Percentiles rank a stretch among this genome's conserved stretches.
Conservation (phyloP, 1,284 basidiomycete species). For the Rhodotorula sp. region DNA sequence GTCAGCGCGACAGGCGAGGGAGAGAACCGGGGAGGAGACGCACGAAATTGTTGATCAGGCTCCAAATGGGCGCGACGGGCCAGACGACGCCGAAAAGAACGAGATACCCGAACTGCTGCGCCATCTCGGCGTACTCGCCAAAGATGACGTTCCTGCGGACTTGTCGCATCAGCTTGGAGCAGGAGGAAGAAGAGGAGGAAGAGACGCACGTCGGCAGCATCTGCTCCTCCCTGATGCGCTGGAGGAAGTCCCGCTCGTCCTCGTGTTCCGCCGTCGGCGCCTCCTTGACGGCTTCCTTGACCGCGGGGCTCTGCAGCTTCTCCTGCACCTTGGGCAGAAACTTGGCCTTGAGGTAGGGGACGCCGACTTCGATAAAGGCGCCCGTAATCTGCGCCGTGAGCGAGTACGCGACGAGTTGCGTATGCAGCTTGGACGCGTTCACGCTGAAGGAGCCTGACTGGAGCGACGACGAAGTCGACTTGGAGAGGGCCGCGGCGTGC, state of each 20-base stretch:
- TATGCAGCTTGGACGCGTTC: conserved; percentile 69
- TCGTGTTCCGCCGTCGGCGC: conserved; percentile 60
- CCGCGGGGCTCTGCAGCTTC: conserved; percentile 1
- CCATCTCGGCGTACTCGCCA: conserved; percentile 48
- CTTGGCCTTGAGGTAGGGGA: conserved; percentile 64
- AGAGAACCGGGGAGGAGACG: neutral
- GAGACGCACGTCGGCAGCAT: conserved; percentile 70
- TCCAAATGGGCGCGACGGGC: conserved; percentile 80
- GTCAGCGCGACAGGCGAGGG: neutral
- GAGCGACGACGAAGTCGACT: conserved; percentile 13
- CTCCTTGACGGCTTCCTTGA: conserved; percentile 7
- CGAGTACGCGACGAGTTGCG: conserved; percentile 91
- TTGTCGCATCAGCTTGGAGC: conserved; percentile 1
- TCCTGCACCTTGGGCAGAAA: conserved; percentile 38
- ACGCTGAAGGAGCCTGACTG: conserved; percentile 48
- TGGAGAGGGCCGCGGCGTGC: conserved; percentile 37
- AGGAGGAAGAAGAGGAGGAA: neutral
- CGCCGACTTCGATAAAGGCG: conserved; percentile 76
- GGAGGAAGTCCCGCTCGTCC: conserved; percentile 72
- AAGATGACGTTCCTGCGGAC: conserved; percentile 56
- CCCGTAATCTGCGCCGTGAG: conserved; percentile 85
- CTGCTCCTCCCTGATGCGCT: conserved; percentile 74
- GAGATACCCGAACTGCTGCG: conserved; percentile 78
- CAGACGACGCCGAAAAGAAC: conserved; percentile 90
- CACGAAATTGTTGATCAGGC: conserved; percentile 46